Conservation (phyloP, 129 eudicot genomes). For the Rutidosis leptorrhynchoides region DNA sequence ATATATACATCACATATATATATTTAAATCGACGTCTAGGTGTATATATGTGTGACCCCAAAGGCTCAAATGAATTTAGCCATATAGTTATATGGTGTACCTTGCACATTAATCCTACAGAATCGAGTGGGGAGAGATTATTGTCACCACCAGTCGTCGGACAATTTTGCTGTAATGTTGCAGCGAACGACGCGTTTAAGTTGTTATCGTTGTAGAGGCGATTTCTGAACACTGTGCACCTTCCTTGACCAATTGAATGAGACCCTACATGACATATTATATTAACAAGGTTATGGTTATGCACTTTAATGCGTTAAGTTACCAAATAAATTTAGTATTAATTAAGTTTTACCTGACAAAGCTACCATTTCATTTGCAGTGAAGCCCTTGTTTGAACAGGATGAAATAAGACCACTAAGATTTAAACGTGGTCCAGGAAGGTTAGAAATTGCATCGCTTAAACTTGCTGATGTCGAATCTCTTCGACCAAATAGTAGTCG, state of each 20-base stretch:
- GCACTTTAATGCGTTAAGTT: no score
- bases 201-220: conserved; percentile 42
- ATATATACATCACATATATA: no score
- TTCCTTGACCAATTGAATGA: conserved; percentile 52
- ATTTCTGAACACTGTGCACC: conserved; percentile 33
- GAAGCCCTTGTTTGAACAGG: conserved; percentile 49
- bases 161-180: conserved; percentile 35
- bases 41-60: no score
- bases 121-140: conserved; percentile 40
- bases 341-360: conserved; percentile 51
- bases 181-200: conserved; percentile 30
- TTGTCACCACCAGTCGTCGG: conserved; percentile 45
- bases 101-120: no score
- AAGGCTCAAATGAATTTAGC: no score
- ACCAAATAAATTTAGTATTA: no score
- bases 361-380: conserved; percentile 53
- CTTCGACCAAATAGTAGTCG: conserved; percentile 45
- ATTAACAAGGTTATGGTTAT: background rate
- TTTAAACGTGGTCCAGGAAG: conserved; percentile 38
- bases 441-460: conserved; percentile 34
- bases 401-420: conserved; percentile 40
- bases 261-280: conserved; percentile 24
- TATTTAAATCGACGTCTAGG: no score
- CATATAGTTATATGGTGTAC: no score
- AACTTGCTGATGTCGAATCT: conserved; percentile 56